A percentile compares a stretch with the other conserved stretches of the same genome.
These are phyloP conservation scores for Alternaria arbusti DNA, from an alignment of 2,329 filamentous ascomycete species.

Conservation along the genomic window DNA sequence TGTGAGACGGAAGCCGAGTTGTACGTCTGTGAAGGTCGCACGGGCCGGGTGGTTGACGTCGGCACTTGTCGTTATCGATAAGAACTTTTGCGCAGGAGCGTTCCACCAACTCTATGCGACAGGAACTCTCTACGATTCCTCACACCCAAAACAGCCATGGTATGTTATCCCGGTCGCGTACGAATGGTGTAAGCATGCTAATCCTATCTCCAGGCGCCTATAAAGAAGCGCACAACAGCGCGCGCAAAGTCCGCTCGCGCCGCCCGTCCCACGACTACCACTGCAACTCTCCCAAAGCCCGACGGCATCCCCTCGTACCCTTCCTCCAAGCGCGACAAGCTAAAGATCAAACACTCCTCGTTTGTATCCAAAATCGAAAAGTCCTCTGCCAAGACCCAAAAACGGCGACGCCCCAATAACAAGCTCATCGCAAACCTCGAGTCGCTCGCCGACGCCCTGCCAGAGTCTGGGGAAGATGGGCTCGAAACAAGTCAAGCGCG, in stretches of 20 bases:
- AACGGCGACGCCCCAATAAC: slow-evolving; percentile 72
- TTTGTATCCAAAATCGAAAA: slow-evolving; percentile 81
- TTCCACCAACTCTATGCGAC: not conserved
- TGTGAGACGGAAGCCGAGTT: not conserved
- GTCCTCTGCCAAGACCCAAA: slow-evolving; percentile 60
- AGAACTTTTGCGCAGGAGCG: slow-evolving; percentile 5
- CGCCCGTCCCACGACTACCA: slow-evolving; percentile 23
- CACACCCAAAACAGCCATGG: slow-evolving; percentile 12
- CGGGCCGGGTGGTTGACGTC: not conserved
- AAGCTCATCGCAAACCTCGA: slow-evolving; percentile 80
- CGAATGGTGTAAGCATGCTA: too few relatives aligned
- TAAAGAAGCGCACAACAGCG: slow-evolving; percentile 46
- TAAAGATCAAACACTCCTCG: slow-evolving; percentile 77
- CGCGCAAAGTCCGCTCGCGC: slow-evolving; percentile 43
- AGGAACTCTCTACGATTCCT: not conserved
- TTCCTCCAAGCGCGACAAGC: slow-evolving; percentile 82
- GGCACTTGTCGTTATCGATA: slow-evolving; percentile 17
- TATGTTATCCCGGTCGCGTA: not conserved
- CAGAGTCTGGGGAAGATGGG: slow-evolving; percentile 55
- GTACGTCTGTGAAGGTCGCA: not conserved
- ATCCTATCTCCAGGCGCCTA: slow-evolving; percentile 34
- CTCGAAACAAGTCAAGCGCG: slow-evolving; percentile 61
- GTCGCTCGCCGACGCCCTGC: slow-evolving; percentile 80
- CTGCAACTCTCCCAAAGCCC: slow-evolving; percentile 24
- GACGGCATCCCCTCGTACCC: slow-evolving; percentile 61